Conservation (phyloP, 2,329 filamentous ascomycete genomes). For the Sphaerulina vaccinii region DNA sequence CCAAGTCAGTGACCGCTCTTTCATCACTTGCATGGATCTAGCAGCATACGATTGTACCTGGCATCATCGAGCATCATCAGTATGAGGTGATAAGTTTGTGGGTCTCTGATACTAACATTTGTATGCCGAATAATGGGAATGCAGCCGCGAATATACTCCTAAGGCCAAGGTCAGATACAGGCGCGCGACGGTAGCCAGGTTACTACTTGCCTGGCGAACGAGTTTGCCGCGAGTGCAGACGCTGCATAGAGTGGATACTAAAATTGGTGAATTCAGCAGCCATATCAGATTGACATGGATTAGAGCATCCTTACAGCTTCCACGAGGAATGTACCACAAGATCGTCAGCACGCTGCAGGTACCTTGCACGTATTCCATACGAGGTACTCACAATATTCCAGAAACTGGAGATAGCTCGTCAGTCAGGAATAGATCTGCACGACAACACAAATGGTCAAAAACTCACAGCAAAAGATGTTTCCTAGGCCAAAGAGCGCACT, state of each 20-base stretch:
- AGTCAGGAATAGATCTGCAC: no score
- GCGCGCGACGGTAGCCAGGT: slow-evolving; percentile 42
- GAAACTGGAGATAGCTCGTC: no score
- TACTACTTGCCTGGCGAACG: slow-evolving; percentile 46
- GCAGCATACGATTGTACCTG: slow-evolving; percentile 44
- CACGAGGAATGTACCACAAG: slow-evolving; percentile 21
- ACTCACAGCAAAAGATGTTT: no score
- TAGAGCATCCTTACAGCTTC: slow-evolving; percentile 12
- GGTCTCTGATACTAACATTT: slow-evolving; percentile 43
- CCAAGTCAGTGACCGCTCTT: slow-evolving; percentile 47
- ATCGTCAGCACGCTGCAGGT: slow-evolving; percentile 1
- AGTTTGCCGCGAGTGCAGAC: slow-evolving; percentile 51
- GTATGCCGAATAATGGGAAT: slow-evolving; percentile 49
- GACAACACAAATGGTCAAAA: no score
- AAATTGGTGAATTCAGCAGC: background rate
- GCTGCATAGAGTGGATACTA: slow-evolving; percentile 51
- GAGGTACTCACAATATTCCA: background rate
- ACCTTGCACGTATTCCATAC: background rate
- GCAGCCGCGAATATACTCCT: slow-evolving; percentile 5
- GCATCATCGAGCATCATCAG: background rate
- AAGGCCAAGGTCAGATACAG: slow-evolving; percentile 25
- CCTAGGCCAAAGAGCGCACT: slow-evolving; percentile 46
- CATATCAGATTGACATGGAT: background rate
- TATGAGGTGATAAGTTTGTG: background rate
- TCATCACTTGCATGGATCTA: slow-evolving; percentile 17